Evolutionary conservation across 352 stramenopile genomes (phyloP).

Genomic region (Phytophthora kernoviae): DNA sequence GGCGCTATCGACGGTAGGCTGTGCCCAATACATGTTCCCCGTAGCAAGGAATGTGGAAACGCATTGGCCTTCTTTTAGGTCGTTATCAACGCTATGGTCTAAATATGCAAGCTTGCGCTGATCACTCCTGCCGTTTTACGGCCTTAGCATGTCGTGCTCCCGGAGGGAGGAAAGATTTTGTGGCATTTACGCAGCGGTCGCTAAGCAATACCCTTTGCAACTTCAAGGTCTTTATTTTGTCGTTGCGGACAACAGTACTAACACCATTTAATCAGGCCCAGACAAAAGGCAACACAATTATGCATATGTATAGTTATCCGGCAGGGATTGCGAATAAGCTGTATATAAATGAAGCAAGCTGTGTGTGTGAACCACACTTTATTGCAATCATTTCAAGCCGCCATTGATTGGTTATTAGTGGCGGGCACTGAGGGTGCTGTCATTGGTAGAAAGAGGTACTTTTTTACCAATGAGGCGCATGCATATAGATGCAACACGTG

Average conservation of each 20-base stretch:
- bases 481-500: no score
- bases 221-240: conserved; percentile 3
- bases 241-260: conserved; percentile 5
- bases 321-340: no score
- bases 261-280: conserved; percentile 12
- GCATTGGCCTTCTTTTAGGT: conserved; percentile 11
- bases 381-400: no score
- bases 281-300: no score
- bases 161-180: conserved; percentile 9
- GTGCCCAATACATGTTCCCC: conserved; percentile 11
- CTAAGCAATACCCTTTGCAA: neutral
- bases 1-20: conserved; percentile 19
- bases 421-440: no score
- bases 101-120: conserved; percentile 14
- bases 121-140: neutral
- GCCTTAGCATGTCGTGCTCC: neutral
- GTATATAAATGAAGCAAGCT: no score
- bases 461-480: no score
- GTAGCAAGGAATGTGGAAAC: neutral
- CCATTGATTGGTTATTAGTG: no score
- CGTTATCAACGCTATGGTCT: conserved; percentile 17
- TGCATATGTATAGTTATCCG: no score
- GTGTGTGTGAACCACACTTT: no score
- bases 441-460: no score
- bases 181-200: neutral